These are phyloP conservation scores for Magnusiomyces paraingens DNA, from an alignment of 1,139 yeast species.

Conservation along the genomic window DNA sequence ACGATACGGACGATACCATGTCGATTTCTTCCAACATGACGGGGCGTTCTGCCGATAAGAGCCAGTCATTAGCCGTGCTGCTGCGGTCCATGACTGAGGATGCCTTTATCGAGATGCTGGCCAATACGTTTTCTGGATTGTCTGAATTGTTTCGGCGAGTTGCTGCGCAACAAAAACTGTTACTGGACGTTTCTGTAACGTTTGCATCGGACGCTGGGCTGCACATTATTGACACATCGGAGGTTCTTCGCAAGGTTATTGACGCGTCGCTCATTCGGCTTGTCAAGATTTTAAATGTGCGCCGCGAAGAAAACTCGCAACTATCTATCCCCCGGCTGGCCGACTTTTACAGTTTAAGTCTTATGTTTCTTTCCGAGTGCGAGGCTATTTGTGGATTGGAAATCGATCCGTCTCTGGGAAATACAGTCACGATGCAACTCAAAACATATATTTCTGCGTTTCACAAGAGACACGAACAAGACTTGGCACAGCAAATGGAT, in stretches of 20 bases:
- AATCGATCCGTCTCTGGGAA: conserved; percentile 54
- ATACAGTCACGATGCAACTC: conserved; percentile 61
- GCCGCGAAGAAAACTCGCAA: conserved; percentile 64
- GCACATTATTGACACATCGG: conserved; percentile 27
- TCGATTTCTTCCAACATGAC: conserved; percentile 25
- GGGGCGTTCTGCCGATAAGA: conserved; percentile 27
- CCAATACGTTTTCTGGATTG: conserved; percentile 53
- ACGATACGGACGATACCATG: conserved; percentile 28
- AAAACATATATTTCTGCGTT: conserved; percentile 52
- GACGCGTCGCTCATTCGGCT: conserved; percentile 70
- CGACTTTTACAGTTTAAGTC: conserved; percentile 58
- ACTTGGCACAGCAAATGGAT: conserved; percentile 48
- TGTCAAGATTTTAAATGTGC: conserved; percentile 69
- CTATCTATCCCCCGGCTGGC: conserved; percentile 48
- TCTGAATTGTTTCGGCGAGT: conserved; percentile 70
- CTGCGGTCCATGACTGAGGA: conserved; percentile 59
- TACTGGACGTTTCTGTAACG: conserved; percentile 67
- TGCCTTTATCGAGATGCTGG: conserved; percentile 70
- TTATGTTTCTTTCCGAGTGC: conserved; percentile 72
- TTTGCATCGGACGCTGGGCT: conserved; percentile 13
- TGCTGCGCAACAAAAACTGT: conserved; percentile 68
- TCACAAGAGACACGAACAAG: conserved; percentile 46
- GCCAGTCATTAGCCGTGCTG: conserved; percentile 42
- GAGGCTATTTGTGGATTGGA: conserved; percentile 72
- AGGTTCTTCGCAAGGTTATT: conserved; percentile 56